Conservation (phyloP, 345 rosid genomes). For the Anacardium occidentale region DNA sequence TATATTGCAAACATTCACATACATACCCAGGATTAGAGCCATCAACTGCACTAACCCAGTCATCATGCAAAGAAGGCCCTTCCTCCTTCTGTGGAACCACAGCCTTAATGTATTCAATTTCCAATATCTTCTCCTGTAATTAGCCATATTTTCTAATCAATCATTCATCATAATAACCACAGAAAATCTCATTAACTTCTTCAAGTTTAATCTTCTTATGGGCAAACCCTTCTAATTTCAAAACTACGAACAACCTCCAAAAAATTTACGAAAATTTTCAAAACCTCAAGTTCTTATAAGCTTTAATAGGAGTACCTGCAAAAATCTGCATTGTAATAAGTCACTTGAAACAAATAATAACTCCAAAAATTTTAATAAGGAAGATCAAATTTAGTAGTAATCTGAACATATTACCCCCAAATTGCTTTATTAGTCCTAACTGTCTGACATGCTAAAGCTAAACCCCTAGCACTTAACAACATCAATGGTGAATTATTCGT, state of each 20-base stretch:
- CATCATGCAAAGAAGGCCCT: constrained; percentile 80
- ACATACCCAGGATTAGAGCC: constrained; percentile 69
- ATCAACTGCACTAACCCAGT: constrained; percentile 94
- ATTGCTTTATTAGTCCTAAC: no score
- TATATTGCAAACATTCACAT: not conserved
- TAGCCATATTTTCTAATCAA: constrained; percentile 12
- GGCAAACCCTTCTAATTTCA: not conserved
- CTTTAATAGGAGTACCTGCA: not conserved
- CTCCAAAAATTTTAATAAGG: no score
- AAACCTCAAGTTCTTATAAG: not conserved
- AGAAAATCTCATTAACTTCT: not conserved
- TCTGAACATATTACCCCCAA: no score
- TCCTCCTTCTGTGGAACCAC: constrained; percentile 83
- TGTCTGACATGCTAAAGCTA: no score
- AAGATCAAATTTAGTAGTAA: no score
- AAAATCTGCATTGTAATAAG: no score
- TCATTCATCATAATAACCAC: not conserved
- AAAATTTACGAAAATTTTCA: not conserved
- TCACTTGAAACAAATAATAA: no score
- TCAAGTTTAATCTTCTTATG: not conserved
- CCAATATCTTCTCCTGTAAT: constrained; percentile 79
- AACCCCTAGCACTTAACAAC: no score
- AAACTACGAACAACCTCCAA: not conserved
- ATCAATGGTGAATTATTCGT: no score
- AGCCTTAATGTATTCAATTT: constrained; percentile 87